Conservation (phyloP, 305 asterid genomes). For the Solanum hybrid region DNA sequence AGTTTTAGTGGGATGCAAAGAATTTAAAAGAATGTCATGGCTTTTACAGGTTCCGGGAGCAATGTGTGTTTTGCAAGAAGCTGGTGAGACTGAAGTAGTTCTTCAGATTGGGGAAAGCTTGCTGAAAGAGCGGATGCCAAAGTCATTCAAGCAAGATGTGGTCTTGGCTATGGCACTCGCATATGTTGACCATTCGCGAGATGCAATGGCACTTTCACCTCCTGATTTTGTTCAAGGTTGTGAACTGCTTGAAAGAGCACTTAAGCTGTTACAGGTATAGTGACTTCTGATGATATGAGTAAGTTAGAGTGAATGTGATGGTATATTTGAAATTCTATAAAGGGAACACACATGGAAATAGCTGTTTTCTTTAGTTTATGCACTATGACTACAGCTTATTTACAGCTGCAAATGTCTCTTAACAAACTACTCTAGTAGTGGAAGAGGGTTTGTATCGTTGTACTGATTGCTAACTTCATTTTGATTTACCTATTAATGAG, state of each 20-base stretch:
- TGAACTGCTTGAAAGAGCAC: constrained; percentile 87
- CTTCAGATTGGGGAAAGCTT: constrained; percentile 79
- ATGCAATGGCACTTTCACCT: constrained; percentile 78
- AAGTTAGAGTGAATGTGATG: background rate
- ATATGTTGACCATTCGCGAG: constrained; percentile 85
- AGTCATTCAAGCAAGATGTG: constrained; percentile 90
- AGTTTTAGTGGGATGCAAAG: background rate
- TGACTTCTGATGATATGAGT: background rate
- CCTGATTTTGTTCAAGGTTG: constrained; percentile 82
- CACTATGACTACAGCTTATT: background rate
- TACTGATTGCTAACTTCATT: background rate
- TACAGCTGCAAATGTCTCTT: background rate
- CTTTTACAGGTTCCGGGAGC: constrained; percentile 79
- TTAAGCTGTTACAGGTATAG: constrained; percentile 73
- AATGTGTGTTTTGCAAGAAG: constrained; percentile 80
- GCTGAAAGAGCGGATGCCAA: constrained; percentile 81
- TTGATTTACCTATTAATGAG: background rate
- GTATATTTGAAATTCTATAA: background rate
- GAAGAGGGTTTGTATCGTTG: background rate
- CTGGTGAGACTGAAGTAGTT: constrained; percentile 83
- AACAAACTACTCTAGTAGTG: background rate
- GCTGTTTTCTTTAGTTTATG: background rate
- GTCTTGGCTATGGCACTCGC: constrained; percentile 90
- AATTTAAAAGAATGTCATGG: background rate
- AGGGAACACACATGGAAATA: background rate